Conservation (phyloP, 768 basidiomycete species). For the Russula sp. region DNA sequence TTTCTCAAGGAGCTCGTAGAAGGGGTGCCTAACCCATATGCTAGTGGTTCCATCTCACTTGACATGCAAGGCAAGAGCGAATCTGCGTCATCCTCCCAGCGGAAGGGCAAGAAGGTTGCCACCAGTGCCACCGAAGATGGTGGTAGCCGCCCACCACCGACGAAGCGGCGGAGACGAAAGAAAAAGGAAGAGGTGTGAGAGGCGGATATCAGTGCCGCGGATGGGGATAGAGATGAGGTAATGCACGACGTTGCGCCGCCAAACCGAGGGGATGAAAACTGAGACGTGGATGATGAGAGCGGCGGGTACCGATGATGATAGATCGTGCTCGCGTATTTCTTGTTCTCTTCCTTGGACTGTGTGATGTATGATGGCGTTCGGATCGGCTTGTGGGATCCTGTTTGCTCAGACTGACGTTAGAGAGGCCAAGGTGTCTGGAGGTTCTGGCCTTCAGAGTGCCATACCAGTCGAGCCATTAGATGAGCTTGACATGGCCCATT, state of each 20-base stretch:
- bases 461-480: slow-evolving; percentile 38
- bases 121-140: slow-evolving; percentile 37
- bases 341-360: neutral
- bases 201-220: slow-evolving; percentile 30
- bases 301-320: slow-evolving; percentile 1
- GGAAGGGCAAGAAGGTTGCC: slow-evolving; percentile 53
- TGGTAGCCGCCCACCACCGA: slow-evolving; percentile 33
- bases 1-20: slow-evolving; percentile 92
- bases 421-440: neutral
- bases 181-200: slow-evolving; percentile 39
- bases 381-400: neutral
- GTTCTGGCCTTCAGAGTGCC: no score
- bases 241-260: slow-evolving; percentile 25
- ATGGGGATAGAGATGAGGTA: slow-evolving; percentile 35
- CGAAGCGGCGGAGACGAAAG: slow-evolving; percentile 47
- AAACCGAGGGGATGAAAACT: no score
- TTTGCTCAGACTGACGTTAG: neutral
- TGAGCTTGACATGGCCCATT: slow-evolving; percentile 69
- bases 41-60: slow-evolving; percentile 71
- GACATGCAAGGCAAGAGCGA: slow-evolving; percentile 61
- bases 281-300: slow-evolving; percentile 35
- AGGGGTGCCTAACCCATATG: slow-evolving; percentile 78
- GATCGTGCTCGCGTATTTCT: neutral
- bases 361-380: slow-evolving; percentile 6
- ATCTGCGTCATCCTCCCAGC: slow-evolving; percentile 40